Evolutionary conservation across 2,329 filamentous ascomycete species (phyloP).

Genomic region (Pleomassaria siparia): DNA sequence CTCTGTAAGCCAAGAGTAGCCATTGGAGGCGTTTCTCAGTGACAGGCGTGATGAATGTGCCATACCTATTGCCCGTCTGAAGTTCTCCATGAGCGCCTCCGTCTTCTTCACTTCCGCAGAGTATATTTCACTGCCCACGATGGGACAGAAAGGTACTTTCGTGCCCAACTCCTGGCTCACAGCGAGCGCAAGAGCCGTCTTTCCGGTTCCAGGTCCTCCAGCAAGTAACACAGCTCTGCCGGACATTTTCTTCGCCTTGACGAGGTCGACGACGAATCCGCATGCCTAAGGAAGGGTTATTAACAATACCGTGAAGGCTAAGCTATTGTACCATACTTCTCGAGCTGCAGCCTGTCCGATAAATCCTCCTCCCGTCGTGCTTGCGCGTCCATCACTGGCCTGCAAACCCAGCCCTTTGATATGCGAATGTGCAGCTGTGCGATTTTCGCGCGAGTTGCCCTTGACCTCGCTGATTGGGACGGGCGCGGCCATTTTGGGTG

Average conservation of each 20-base stretch:
- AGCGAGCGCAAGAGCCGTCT: constrained; percentile 92
- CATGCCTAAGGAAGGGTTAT: constrained; percentile 65
- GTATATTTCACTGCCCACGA: constrained; percentile 97
- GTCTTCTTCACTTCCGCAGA: constrained; percentile 99
- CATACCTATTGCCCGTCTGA: constrained; percentile 86
- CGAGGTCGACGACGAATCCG: constrained; percentile 93
- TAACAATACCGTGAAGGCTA: neutral
- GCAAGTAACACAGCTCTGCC: constrained; percentile 90
- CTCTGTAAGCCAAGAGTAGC: neutral
- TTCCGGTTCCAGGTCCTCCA: constrained; percentile 90
- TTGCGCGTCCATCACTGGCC: constrained; percentile 75
- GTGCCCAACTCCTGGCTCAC: constrained; percentile 97
- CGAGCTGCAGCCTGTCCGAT: constrained; percentile 84
- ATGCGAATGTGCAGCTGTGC: constrained; percentile 95
- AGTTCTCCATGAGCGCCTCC: constrained; percentile 98
- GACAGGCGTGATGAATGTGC: neutral
- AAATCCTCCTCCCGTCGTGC: constrained; percentile 72
- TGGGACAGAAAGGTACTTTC: constrained; percentile 97
- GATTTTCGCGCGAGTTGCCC: constrained; percentile 90
- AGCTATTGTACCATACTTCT: constrained; percentile 63
- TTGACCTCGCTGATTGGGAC: constrained; percentile 76
- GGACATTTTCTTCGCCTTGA: constrained; percentile 96
- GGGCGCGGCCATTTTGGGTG: constrained; percentile 35
- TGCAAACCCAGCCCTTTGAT: constrained; percentile 93
- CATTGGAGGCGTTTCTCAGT: neutral